A percentile compares a stretch with the other conserved stretches of the same genome.
These are phyloP conservation scores for Centrapalus pauciflorus DNA, from an alignment of 129 eudicot genomes.

Conservation along the genomic window DNA sequence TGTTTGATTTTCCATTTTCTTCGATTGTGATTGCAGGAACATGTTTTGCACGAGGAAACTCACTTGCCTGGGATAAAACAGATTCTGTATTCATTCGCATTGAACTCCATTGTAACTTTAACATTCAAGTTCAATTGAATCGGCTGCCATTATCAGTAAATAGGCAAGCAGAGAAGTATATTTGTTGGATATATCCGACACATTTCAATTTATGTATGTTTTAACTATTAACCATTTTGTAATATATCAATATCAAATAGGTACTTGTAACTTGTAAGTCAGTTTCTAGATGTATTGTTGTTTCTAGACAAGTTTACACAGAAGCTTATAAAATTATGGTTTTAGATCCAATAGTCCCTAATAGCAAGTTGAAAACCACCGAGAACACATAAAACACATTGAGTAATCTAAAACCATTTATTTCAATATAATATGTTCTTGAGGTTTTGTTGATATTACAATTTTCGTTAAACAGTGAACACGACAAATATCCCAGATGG, in stretches of 20 bases:
- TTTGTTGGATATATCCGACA: conserved; percentile 5
- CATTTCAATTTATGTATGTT: conserved; percentile 17
- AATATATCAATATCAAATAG: conserved; percentile 15
- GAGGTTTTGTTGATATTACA: neutral
- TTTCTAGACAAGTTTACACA: neutral
- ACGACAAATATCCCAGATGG: neutral
- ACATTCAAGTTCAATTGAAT: conserved; percentile 7
- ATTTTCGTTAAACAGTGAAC: neutral
- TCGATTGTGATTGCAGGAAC: conserved; percentile 39
- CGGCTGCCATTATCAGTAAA: conserved; percentile 26
- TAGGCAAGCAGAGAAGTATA: conserved; percentile 38
- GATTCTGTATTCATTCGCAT: neutral
- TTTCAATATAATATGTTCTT: neutral
- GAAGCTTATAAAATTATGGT: neutral
- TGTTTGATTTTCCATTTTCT: too few species aligned
- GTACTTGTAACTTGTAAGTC: conserved; percentile 23
- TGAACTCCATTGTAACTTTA: conserved; percentile 29
- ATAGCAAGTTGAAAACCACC: neutral
- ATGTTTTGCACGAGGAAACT: conserved; percentile 40
- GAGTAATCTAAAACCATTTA: neutral
- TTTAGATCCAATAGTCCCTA: neutral
- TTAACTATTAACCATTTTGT: conserved; percentile 27
- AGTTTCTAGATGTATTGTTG: conserved; percentile 19
- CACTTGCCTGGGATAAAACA: conserved; percentile 34
- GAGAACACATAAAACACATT: neutral